phyloP scores from a whole-genome alignment of 2,329 filamentous ascomycete genomes.

The Sporothrix variecibatus region DNA sequence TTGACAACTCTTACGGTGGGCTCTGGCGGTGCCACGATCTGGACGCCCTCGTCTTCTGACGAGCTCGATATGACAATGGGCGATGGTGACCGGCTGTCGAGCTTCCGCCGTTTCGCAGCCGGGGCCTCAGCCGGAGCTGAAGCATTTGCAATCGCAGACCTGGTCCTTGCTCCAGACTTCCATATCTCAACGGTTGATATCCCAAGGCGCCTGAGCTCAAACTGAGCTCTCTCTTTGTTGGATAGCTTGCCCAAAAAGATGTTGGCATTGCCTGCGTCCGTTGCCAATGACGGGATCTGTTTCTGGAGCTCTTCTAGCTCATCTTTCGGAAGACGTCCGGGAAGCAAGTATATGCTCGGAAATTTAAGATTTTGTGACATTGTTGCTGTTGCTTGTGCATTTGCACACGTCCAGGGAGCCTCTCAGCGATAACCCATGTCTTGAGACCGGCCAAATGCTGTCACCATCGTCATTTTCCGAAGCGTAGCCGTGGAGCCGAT shows the following conservation, averaged over 20 bases:
- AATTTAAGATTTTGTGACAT: slow-evolving; percentile 36
- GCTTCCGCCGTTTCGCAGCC: slow-evolving; percentile 17
- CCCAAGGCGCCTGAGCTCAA: slow-evolving; percentile 73
- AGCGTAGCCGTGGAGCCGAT: not conserved
- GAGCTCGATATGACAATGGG: slow-evolving; percentile 28
- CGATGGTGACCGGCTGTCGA: not conserved
- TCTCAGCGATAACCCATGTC: not conserved
- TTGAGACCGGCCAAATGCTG: not conserved
- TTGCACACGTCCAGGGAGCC: not conserved
- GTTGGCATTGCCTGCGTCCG: slow-evolving; percentile 69
- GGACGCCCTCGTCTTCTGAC: slow-evolving; percentile 33
- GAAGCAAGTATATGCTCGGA: slow-evolving; percentile 72
- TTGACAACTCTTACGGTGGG: slow-evolving; percentile 53
- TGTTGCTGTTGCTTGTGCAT: not conserved
- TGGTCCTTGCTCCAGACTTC: not conserved
- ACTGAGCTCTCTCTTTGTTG: slow-evolving; percentile 68
- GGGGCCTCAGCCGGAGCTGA: slow-evolving; percentile 25
- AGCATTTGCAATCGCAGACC: not conserved
- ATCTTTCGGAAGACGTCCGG: slow-evolving; percentile 65
- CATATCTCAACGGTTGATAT: slow-evolving; percentile 54
- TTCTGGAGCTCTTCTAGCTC: slow-evolving; percentile 66
- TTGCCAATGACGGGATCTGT: slow-evolving; percentile 66
- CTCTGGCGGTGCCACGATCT: not conserved
- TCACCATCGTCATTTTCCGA: not conserved
- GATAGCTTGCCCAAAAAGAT: slow-evolving; percentile 74